Conservation (phyloP, 2,329 filamentous ascomycete species). For the Sporothrix protearum region DNA sequence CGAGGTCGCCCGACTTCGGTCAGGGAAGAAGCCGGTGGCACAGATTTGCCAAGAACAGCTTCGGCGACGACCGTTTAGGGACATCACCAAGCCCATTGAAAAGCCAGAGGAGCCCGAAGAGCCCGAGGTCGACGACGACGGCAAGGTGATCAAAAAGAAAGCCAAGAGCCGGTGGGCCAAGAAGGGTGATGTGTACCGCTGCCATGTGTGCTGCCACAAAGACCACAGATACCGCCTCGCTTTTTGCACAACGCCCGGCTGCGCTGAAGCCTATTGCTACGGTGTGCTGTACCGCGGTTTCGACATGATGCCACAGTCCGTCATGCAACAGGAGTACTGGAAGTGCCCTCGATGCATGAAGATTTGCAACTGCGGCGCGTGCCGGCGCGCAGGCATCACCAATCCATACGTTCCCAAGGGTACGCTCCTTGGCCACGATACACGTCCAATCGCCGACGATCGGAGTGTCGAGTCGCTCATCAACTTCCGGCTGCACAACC, state of each 20-base stretch:
- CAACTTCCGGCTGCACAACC: constrained; percentile 85
- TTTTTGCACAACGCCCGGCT: constrained; percentile 66
- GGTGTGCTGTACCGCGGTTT: constrained; percentile 90
- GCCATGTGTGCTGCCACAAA: constrained; percentile 78
- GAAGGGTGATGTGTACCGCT: constrained; percentile 56
- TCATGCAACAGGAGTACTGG: constrained; percentile 80
- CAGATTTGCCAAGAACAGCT: constrained; percentile 94
- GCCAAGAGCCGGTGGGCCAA: constrained; percentile 56
- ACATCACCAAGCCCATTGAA: constrained; percentile 63
- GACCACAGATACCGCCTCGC: constrained; percentile 84
- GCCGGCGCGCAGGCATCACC: constrained; percentile 63
- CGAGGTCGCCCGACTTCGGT: constrained; percentile 62
- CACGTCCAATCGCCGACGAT: constrained; percentile 81
- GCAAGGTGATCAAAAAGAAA: constrained; percentile 59
- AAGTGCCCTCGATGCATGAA: constrained; percentile 81
- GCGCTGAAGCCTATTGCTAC: constrained; percentile 79
- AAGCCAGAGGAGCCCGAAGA: constrained; percentile 49
- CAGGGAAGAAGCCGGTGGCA: constrained; percentile 74
- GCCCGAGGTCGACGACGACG: constrained; percentile 61
- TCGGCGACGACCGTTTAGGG: constrained; percentile 72
- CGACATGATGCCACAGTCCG: constrained; percentile 78
- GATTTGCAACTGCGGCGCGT: constrained; percentile 83
- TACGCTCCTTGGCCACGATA: constrained; percentile 86
- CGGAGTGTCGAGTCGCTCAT: constrained; percentile 87
- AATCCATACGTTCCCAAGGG: constrained; percentile 81